These are phyloP conservation scores for Fonsecaea nubica DNA, from an alignment of 2,329 filamentous ascomycete species.

Conservation along the genomic window DNA sequence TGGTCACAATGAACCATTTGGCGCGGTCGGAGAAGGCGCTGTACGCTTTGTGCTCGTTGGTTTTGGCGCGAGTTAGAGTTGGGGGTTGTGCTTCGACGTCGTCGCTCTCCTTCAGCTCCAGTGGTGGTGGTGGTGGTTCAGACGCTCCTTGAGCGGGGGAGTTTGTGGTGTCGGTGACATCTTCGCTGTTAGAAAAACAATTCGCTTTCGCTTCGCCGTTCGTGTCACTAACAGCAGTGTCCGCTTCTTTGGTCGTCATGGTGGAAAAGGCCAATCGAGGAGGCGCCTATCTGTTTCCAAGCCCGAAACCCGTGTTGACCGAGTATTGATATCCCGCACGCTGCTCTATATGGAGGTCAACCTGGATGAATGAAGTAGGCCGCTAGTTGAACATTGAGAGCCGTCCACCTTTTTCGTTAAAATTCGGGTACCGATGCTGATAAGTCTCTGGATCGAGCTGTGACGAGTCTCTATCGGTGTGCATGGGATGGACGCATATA, in stretches of 20 bases:
- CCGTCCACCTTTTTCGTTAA: background rate
- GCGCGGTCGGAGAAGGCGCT: constrained; percentile 35
- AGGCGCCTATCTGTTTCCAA: background rate
- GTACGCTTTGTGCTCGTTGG: constrained; percentile 22
- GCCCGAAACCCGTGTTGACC: background rate
- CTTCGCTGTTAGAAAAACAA: background rate
- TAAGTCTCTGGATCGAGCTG: too few species aligned
- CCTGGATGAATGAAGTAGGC: too few species aligned
- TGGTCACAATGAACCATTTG: constrained; percentile 56
- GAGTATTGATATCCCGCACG: background rate
- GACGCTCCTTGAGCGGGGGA: background rate
- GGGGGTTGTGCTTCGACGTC: constrained; percentile 16
- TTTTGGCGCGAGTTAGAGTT: background rate
- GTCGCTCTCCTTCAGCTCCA: constrained; percentile 1
- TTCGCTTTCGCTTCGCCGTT: background rate
- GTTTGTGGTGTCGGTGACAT: background rate
- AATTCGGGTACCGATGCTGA: background rate
- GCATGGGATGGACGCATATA: background rate
- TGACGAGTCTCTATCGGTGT: too few species aligned
- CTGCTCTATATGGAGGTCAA: background rate
- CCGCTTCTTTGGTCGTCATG: background rate
- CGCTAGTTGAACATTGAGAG: background rate
- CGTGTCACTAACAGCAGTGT: background rate
- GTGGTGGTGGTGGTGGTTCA: too few species aligned
- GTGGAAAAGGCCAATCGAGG: background rate